Evolutionary conservation across 208 protist species (phyloP).

Genomic region (Wallacemonas sp.): DNA sequence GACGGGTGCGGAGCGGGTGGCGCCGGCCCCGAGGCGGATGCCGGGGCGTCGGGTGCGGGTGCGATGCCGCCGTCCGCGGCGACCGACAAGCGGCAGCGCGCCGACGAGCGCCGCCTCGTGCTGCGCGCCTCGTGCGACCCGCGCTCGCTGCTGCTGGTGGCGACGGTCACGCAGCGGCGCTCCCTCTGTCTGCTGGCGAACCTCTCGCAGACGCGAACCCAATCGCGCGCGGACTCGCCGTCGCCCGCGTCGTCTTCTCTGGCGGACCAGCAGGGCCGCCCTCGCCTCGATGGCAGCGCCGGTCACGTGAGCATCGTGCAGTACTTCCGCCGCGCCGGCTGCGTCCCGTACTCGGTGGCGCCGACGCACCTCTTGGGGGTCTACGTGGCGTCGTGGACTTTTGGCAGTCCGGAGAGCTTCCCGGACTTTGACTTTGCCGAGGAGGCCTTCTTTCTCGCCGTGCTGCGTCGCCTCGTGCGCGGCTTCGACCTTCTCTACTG

Average conservation of each 20-base stretch:
- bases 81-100: not conserved
- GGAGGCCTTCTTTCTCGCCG: constrained; percentile 55
- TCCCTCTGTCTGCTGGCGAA: constrained; percentile 32
- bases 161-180: constrained; percentile 35
- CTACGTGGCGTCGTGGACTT: constrained; percentile 34
- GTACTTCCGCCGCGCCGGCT: constrained; percentile 15
- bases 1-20: constrained; percentile 5
- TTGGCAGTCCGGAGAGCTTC: constrained; percentile 48
- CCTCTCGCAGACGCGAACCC: not conserved
- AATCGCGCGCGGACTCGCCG: no score
- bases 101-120: constrained; percentile 15
- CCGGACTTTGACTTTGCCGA: constrained; percentile 27
- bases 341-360: constrained; percentile 47
- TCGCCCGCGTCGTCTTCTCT: not conserved
- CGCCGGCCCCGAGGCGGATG: not conserved
- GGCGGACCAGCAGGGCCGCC: not conserved
- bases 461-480: constrained; percentile 54
- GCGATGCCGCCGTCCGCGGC: not conserved
- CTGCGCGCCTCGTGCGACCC: constrained; percentile 30
- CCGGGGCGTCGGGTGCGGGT: constrained; percentile 24
- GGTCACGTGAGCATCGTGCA: constrained; percentile 4
- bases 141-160: constrained; percentile 44
- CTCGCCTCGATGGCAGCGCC: not conserved
- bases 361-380: constrained; percentile 44
- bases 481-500: constrained; percentile 59